Percentiles rank a stretch among this genome's conserved stretches.
Conservation (phyloP, 1,284 basidiomycete species). For the Tausonia pullulans region DNA sequence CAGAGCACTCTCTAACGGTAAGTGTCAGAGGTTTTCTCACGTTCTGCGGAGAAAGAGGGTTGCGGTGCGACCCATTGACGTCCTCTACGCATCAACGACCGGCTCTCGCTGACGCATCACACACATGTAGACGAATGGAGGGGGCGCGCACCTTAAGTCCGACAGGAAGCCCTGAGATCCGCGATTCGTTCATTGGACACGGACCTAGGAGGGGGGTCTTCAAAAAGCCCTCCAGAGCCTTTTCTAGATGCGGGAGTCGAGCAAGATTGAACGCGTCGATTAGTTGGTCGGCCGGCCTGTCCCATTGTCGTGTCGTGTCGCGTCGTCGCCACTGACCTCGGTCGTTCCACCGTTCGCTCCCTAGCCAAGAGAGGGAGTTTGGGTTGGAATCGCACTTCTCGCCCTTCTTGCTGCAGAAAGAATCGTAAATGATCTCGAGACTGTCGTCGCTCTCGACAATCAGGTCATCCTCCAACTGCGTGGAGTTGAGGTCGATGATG, state of each 20-base stretch:
- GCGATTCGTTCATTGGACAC: background rate
- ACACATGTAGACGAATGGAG: background rate
- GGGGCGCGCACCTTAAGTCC: slow-evolving; percentile 8
- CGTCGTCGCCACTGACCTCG: background rate
- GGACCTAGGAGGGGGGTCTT: slow-evolving; percentile 4
- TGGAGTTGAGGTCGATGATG: background rate
- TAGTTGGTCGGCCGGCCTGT: background rate
- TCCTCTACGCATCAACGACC: background rate
- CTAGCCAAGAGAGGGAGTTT: slow-evolving; percentile 8
- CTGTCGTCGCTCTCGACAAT: too few species aligned
- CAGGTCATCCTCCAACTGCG: background rate
- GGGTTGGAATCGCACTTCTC: background rate
- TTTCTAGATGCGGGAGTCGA: background rate
- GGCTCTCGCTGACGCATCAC: background rate
- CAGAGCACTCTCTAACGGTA: background rate
- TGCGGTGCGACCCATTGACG: background rate
- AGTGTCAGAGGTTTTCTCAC: background rate
- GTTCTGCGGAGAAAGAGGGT: background rate
- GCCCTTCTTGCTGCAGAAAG: too few species aligned
- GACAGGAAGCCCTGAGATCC: background rate
- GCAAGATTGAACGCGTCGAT: too few species aligned
- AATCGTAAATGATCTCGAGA: too few species aligned
- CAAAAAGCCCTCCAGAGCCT: slow-evolving; percentile 7
- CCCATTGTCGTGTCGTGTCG: background rate
- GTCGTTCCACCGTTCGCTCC: slow-evolving; percentile 1